A percentile compares a stretch with the other conserved stretches of the same genome.
phyloP scores from a whole-genome alignment of 164 flowering plant species.

The Piper longum region DNA sequence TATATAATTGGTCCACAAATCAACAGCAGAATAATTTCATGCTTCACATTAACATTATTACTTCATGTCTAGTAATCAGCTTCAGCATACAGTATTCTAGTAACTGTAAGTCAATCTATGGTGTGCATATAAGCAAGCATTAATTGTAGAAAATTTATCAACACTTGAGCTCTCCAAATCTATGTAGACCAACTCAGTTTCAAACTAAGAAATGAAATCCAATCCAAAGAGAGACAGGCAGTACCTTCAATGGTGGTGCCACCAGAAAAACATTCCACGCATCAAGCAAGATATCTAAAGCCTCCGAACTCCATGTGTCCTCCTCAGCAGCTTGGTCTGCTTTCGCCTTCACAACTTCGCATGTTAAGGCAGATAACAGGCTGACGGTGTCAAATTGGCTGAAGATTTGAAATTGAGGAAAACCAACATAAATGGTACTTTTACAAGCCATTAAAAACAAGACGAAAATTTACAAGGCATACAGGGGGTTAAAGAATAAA shows the following conservation, averaged over 20 bases:
- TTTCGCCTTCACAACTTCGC: slow-evolving; percentile 64
- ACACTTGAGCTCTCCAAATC: too few relatives aligned
- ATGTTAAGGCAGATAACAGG: slow-evolving; percentile 61
- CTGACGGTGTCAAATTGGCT: slow-evolving; percentile 82
- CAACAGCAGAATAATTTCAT: too few relatives aligned
- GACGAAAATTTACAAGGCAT: not conserved
- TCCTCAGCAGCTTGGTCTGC: slow-evolving; percentile 44
- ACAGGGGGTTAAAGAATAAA: not conserved
- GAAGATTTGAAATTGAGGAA: slow-evolving; percentile 2
- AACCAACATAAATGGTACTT: not conserved
- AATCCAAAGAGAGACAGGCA: not conserved
- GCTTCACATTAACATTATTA: too few relatives aligned
- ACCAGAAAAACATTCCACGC: slow-evolving; percentile 72
- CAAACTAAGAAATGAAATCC: not conserved
- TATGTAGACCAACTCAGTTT: too few relatives aligned
- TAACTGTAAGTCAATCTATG: too few relatives aligned
- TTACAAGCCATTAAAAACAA: not conserved
- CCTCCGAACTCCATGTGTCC: slow-evolving; percentile 88
- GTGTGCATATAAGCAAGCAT: too few relatives aligned
- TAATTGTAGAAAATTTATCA: too few relatives aligned
- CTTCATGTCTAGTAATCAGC: too few relatives aligned
- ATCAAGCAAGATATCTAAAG: slow-evolving; percentile 84
- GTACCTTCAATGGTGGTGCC: slow-evolving; percentile 21
- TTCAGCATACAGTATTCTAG: too few relatives aligned
- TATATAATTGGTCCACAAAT: too few relatives aligned